These are phyloP conservation scores for Amaranthus hypochondriacus DNA, from an alignment of 148 eudicot species.

Conservation along the genomic window DNA sequence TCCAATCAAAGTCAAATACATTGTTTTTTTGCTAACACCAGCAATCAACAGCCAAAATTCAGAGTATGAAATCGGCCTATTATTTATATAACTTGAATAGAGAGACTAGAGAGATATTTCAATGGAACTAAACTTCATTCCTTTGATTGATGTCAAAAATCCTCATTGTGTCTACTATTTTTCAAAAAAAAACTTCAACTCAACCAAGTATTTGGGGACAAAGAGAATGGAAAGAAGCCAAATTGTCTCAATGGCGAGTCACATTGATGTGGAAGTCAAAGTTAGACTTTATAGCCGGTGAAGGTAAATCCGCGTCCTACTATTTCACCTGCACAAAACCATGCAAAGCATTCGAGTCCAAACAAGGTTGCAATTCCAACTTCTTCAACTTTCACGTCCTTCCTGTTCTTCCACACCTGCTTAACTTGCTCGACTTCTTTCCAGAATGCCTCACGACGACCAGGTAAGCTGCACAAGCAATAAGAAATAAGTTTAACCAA, in stretches of 20 bases:
- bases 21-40: conserved; percentile 9
- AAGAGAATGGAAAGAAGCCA: conserved; percentile 21
- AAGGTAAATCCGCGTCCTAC: conserved; percentile 62
- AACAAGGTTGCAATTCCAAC: conserved; percentile 56
- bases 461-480: conserved; percentile 45
- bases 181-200: conserved; percentile 29
- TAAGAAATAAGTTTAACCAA: background rate
- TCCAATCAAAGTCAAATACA: conserved; percentile 28
- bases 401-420: conserved; percentile 51
- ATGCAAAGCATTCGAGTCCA: conserved; percentile 64
- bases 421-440: conserved; percentile 58
- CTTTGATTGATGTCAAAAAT: conserved; percentile 22
- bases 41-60: conserved; percentile 25
- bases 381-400: conserved; percentile 48
- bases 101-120: conserved; percentile 7
- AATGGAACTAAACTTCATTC: conserved; percentile 21
- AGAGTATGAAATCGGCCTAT: conserved; percentile 23
- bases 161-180: conserved; percentile 22
- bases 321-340: conserved; percentile 69
- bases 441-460: conserved; percentile 49
- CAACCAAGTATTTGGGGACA: conserved; percentile 21
- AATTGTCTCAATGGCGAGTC: conserved; percentile 16
- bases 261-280: conserved; percentile 7
- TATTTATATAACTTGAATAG: conserved; percentile 16
- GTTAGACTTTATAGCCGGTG: conserved; percentile 54